A percentile compares a stretch with the other conserved stretches of the same genome.
Evolutionary conservation across 2,329 filamentous ascomycete genomes (phyloP).

Genomic region (Ascochyta koolunga): DNA sequence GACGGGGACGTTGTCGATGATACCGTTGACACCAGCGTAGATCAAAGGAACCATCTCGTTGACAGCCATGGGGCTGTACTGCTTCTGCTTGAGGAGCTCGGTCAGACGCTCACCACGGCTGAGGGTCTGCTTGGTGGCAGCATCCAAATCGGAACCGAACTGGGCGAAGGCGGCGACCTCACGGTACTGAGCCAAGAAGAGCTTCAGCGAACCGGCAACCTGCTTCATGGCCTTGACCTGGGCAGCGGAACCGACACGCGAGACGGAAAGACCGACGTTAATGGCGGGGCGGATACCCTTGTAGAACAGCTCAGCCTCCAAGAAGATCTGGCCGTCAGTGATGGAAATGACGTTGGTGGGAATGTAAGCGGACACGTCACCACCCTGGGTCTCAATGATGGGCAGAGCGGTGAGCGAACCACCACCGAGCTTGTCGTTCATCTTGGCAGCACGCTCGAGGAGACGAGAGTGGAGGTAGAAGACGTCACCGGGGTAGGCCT

Average conservation of each 20-base stretch:
- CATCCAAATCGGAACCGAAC: constrained; percentile 99
- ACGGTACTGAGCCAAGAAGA: constrained; percentile 99
- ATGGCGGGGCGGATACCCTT: constrained; percentile 99
- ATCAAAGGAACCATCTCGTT: constrained; percentile 99
- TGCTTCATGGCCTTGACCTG: constrained; percentile 99
- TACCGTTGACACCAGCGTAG: constrained; percentile 98
- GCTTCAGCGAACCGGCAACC: constrained; percentile 98
- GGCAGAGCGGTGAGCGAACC: constrained; percentile 97
- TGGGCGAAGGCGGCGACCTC: constrained; percentile 99
- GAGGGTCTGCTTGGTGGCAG: constrained; percentile 97
- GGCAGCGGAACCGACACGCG: constrained; percentile 98
- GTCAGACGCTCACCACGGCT: constrained; percentile 98
- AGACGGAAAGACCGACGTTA: constrained; percentile 99
- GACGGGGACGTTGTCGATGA: constrained; percentile 87
- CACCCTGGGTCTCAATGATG: constrained; percentile 96
- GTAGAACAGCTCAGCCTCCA: constrained; percentile 99
- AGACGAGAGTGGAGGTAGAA: constrained; percentile 69
- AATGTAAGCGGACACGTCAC: constrained; percentile 99
- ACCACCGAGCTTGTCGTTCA: constrained; percentile 93
- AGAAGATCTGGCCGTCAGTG: constrained; percentile 99
- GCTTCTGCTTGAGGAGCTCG: constrained; percentile 99
- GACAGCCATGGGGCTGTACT: constrained; percentile 98
- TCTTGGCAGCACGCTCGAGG: constrained; percentile 98
- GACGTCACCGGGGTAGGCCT: constrained; percentile 93
- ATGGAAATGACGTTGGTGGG: constrained; percentile 99